Evolutionary conservation across 352 stramenopile genomes (phyloP), one percentile per base, ranked within the genome.

Genomic region (Paralagenidium karlingii): DNA sequence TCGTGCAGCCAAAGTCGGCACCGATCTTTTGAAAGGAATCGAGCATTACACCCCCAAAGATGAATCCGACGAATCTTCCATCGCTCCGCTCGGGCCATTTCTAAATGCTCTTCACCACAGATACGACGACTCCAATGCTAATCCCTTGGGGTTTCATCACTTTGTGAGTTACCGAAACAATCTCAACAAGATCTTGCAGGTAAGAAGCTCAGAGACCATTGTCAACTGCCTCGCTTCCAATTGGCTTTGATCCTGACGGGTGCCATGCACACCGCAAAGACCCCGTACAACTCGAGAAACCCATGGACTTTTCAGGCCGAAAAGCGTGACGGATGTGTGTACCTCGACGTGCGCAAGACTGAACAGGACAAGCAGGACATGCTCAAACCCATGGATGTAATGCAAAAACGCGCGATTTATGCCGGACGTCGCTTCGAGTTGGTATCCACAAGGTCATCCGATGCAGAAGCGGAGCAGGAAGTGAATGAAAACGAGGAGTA

Each of bases 121-220:
- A 20, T 55, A 83, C 28, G 28, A 44, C 21, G 31, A 32, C 37
- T 55, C 22, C 26, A 48, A 46, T 3, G 25, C 33, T 13, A 51
- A 39, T n/a, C 25, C 34, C 1, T 60, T 59, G 15, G n/a, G n/a
- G n/a, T n/a, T n/a, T n/a, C n/a, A n/a, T n/a, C 60, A 83, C 26
- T 68, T 88, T 34, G 53, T 85, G 38, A 88, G 66, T 24, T 88
- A 57, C 34, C 55, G 75, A 25, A 88, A 88, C 56, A 85, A 88
- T 41, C 43, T 88, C 29, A 88, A 88, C 63, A 88, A 85, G 34
- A 82, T 88, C 42, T 67, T 88, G 39, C 67, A 65, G 3, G 75
- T 88, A 43, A 25, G 51, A 62, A 21, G 3, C 22, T n/a, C 13
- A 15, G 18, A 28, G 18, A 31, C 15, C 9, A 22, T 16, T 12